These are phyloP conservation scores for Solanum hybrid DNA, from an alignment of 305 asterid species.

Conservation along the genomic window DNA sequence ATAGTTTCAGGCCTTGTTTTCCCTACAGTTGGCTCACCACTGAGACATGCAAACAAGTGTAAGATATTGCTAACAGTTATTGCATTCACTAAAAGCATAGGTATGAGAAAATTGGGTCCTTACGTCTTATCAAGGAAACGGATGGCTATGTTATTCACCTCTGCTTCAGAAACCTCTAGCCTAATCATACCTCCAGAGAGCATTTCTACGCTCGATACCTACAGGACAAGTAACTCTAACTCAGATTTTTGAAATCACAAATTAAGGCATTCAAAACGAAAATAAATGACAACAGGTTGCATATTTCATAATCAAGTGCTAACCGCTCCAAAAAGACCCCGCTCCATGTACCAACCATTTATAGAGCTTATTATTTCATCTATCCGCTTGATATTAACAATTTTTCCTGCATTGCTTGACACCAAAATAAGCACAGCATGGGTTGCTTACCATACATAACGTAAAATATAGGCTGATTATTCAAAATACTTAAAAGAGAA, in stretches of 20 bases:
- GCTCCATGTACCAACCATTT: conserved; percentile 93
- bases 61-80: background rate
- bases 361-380: conserved; percentile 86
- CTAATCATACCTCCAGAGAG: conserved; percentile 93
- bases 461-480: background rate
- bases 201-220: conserved; percentile 90
- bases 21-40: conserved; percentile 87
- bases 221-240: conserved; percentile 5
- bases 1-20: conserved; percentile 90
- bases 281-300: background rate
- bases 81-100: background rate
- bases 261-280: background rate
- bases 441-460: conserved; percentile 32
- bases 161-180: conserved; percentile 90
- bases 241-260: background rate
- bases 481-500: background rate
- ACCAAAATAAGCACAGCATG: conserved; percentile 25
- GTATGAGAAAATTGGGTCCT: conserved; percentile 15
- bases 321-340: conserved; percentile 97
- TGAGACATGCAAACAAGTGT: conserved; percentile 17
- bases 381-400: conserved; percentile 71
- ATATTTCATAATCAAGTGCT: conserved; percentile 19
- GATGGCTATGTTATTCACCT: conserved; percentile 70
- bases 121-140: conserved; percentile 92
- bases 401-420: conserved; percentile 84